phyloP scores from a whole-genome alignment of 2,329 filamentous ascomycete species.

The Arachnopeziza araneosa region DNA sequence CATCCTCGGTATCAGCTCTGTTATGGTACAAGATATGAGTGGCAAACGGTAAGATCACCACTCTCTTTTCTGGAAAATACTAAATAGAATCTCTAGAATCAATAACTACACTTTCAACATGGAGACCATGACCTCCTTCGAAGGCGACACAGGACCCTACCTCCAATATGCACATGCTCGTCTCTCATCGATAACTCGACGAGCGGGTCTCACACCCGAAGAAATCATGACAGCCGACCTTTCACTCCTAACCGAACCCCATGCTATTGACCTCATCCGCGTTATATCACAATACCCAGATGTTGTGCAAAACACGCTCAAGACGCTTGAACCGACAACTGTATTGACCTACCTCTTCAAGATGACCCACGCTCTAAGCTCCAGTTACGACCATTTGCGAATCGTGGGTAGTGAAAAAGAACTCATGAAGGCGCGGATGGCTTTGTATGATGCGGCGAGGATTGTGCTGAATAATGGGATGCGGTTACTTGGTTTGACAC shows the following conservation, averaged over 20 bases:
- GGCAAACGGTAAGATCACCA: constrained; percentile 67
- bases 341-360: constrained; percentile 71
- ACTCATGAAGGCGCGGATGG: constrained; percentile 66
- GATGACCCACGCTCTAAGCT: constrained; percentile 76
- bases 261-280: constrained; percentile 68
- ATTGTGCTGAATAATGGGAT: constrained; percentile 79
- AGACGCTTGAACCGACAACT: constrained; percentile 71
- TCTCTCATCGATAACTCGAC: constrained; percentile 58
- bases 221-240: constrained; percentile 61
- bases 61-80: not conserved
- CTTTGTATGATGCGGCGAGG: constrained; percentile 70
- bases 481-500: constrained; percentile 70
- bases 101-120: constrained; percentile 71
- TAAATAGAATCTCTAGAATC: constrained; percentile 37
- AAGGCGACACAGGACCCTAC: constrained; percentile 80
- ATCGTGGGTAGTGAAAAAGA: constrained; percentile 75
- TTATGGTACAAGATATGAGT: constrained; percentile 98
- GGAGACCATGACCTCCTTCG: constrained; percentile 76
- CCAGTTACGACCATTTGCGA: constrained; percentile 75
- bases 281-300: constrained; percentile 82
- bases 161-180: constrained; percentile 79
- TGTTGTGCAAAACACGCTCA: constrained; percentile 75
- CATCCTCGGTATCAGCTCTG: constrained; percentile 83
- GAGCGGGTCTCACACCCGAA: constrained; percentile 46
- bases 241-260: constrained; percentile 62